Conservation (phyloP, 2,329 filamentous ascomycete species). For the Pseudogymnoascus sp. region DNA sequence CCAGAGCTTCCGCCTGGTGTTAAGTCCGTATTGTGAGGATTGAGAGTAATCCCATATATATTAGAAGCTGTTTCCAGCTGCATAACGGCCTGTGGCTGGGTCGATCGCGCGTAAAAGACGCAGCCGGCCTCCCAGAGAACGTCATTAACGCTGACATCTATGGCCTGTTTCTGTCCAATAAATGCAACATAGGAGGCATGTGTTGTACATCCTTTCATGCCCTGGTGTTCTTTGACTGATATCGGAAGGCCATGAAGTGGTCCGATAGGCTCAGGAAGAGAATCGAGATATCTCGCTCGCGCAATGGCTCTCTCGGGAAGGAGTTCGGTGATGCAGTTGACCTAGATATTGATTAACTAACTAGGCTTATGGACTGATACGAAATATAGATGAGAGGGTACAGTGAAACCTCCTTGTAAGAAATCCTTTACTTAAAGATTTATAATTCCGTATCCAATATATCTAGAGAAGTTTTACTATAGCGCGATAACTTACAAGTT, state of each 20-base stretch:
- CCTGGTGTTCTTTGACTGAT: conserved; percentile 45
- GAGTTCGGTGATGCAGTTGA: conserved; percentile 40
- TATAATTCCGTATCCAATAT: neutral
- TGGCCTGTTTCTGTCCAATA: conserved; percentile 30
- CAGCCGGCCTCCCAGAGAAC: conserved; percentile 40
- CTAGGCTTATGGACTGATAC: neutral
- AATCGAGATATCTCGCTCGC: conserved; percentile 29
- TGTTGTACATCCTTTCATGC: conserved; percentile 40
- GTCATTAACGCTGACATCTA: neutral
- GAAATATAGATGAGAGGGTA: neutral
- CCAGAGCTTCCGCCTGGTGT: conserved; percentile 10
- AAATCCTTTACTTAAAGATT: neutral
- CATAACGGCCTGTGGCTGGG: conserved; percentile 48
- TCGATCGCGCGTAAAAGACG: conserved; percentile 46
- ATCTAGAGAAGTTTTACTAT: neutral
- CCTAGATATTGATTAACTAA: conserved; percentile 21
- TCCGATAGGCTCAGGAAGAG: conserved; percentile 28
- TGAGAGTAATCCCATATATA: conserved; percentile 41
- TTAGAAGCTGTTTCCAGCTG: conserved; percentile 45
- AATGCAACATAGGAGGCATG: conserved; percentile 44
- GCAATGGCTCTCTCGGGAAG: conserved; percentile 30
- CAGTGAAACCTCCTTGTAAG: neutral
- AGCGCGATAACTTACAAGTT: conserved; percentile 14
- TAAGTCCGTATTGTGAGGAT: conserved; percentile 12
- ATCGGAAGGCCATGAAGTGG: conserved; percentile 42